These are phyloP conservation scores for Akanthomyces uredinophilus DNA, from an alignment of 2,329 filamentous ascomycete genomes.

Conservation along the genomic window DNA sequence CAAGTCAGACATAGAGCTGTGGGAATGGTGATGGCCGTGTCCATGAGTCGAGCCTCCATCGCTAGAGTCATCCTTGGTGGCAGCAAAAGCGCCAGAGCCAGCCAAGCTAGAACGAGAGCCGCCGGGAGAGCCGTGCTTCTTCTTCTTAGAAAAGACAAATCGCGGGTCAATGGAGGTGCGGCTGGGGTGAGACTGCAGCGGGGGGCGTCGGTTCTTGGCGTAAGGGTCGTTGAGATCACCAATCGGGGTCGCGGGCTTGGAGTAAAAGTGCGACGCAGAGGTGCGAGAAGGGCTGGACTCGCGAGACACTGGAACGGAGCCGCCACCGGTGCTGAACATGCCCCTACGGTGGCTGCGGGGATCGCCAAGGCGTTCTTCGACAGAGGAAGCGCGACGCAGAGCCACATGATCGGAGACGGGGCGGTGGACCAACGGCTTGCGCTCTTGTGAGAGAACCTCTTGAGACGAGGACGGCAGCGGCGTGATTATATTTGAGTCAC, in stretches of 20 bases:
- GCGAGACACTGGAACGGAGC: conserved; percentile 53
- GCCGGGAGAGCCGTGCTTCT: conserved; percentile 54
- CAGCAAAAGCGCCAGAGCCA: conserved; percentile 38
- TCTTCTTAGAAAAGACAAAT: conserved; percentile 79
- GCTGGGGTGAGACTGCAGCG: conserved; percentile 59
- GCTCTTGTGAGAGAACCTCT: conserved; percentile 40
- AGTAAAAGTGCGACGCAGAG: conserved; percentile 58
- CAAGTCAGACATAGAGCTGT: conserved; percentile 87
- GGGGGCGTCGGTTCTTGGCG: conserved; percentile 71
- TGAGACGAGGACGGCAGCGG: conserved; percentile 61
- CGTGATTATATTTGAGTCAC: conserved; percentile 53
- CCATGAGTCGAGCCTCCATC: conserved; percentile 22
- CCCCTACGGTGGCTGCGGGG: conserved; percentile 44
- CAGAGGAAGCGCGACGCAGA: conserved; percentile 38
- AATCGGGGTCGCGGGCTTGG: conserved; percentile 70
- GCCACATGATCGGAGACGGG: conserved; percentile 38
- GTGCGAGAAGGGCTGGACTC: conserved; percentile 61
- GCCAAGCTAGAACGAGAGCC: conserved; percentile 48
- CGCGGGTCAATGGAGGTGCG: conserved; percentile 65
- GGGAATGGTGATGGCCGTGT: conserved; percentile 27
- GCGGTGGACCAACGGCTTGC: conserved; percentile 37
- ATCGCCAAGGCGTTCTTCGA: conserved; percentile 31
- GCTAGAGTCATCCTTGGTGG: conserved; percentile 30
- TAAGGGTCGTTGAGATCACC: conserved; percentile 83
- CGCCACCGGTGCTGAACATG: conserved; percentile 48